Evolutionary conservation across 73 alveolate genomes (phyloP), one percentile per base, ranked within the genome.

Genomic region (Symbiodinium natans): DNA sequence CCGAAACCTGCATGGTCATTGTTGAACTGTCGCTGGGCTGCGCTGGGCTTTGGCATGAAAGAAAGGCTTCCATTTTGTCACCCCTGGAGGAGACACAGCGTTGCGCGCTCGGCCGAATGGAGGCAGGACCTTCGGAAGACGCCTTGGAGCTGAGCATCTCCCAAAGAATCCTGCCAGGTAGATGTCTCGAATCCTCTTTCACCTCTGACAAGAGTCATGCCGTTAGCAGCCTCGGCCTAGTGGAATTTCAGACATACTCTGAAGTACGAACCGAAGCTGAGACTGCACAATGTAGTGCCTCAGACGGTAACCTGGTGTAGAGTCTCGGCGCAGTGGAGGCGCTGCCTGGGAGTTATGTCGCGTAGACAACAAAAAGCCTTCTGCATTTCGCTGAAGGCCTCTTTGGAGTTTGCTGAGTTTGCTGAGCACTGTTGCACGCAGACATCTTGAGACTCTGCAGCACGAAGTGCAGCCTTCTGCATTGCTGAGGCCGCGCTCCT

Each of bases 401-500:
- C n/a, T n/a, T n/a, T n/a, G n/a, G n/a, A n/a, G n/a, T n/a, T n/a
- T n/a, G n/a, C n/a, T n/a, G n/a, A n/a, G n/a, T n/a, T n/a, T n/a
- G n/a, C n/a, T n/a, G n/a, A n/a, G 68, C 23, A 52, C 71, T 52
- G 71, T 23, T 15, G 23, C 31, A 23, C 71, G 1, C n/a, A 52
- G 2, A 52, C 13, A 1, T 27, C 68, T 52, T 52, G 68, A 33
- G 29, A 34, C 29, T n/a, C 2, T 6, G 31, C n/a, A n/a, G n/a
- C n/a, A n/a, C n/a, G n/a, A n/a, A n/a, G n/a, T n/a, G n/a, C n/a
- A n/a, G n/a, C n/a, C n/a, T n/a, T n/a, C n/a, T n/a, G n/a, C n/a
- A 17, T 56, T 9, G 82, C 86, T 27, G 39, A 90, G 97, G 97
- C 97, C 4, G 86, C 97, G 11, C 38, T 90, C 52, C 77, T 90